phyloP scores from a whole-genome alignment of 2,329 filamentous ascomycete genomes.

The Rhytidhysteron rufulum region DNA sequence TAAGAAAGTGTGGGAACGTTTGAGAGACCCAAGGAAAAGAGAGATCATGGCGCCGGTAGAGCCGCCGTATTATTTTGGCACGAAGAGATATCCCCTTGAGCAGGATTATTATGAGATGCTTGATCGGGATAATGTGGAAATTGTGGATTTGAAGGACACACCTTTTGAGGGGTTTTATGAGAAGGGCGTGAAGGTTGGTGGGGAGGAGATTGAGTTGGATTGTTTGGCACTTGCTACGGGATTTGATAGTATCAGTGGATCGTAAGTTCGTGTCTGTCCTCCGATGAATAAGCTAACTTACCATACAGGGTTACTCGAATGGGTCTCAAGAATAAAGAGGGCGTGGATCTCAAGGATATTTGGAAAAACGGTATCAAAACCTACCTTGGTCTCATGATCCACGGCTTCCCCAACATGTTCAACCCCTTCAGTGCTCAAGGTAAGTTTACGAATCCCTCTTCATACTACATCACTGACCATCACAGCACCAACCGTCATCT shows the following conservation, averaged over 20 bases:
- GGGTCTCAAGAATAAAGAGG: slow-evolving; percentile 27
- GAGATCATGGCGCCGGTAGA: slow-evolving; percentile 38
- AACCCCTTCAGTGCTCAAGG: slow-evolving; percentile 42
- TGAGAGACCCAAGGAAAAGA: slow-evolving; percentile 37
- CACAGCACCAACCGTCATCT: slow-evolving; percentile 39
- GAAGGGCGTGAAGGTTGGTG: slow-evolving; percentile 47
- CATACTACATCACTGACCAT: background rate
- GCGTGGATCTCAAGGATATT: slow-evolving; percentile 28
- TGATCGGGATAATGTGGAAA: slow-evolving; percentile 43
- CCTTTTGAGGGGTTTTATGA: slow-evolving; percentile 46
- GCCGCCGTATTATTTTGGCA: slow-evolving; percentile 39
- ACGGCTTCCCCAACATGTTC: slow-evolving; percentile 36
- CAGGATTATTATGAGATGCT: slow-evolving; percentile 39
- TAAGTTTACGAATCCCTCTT: background rate
- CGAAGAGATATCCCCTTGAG: slow-evolving; percentile 37
- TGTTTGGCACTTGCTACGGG: slow-evolving; percentile 48
- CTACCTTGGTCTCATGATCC: slow-evolving; percentile 37
- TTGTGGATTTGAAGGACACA: slow-evolving; percentile 38
- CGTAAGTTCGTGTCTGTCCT: slow-evolving; percentile 5
- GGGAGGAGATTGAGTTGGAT: slow-evolving; percentile 51
- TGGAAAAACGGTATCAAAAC: slow-evolving; percentile 37
- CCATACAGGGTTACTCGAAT: slow-evolving; percentile 22
- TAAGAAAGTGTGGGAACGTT: slow-evolving; percentile 40
- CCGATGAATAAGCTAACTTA: background rate
- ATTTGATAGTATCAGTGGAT: slow-evolving; percentile 39